A percentile compares a stretch with the other conserved stretches of the same genome.
Evolutionary conservation across 345 rosid species (phyloP).

Genomic region (Ceriops tagal): DNA sequence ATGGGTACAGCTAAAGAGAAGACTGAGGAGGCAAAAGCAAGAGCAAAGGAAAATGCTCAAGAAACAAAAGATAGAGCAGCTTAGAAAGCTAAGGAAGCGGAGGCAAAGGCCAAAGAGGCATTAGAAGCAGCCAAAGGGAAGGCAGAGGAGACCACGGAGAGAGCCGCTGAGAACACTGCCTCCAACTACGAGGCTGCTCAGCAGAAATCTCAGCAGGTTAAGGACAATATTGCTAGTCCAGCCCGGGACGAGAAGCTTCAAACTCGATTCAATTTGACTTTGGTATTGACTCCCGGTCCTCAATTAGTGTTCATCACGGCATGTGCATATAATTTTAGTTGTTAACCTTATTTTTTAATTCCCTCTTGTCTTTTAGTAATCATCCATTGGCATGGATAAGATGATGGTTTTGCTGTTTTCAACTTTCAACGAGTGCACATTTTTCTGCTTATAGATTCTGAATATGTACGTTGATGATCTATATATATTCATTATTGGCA

Average conservation of each 20-base stretch:
- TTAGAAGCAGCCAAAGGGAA: conserved; percentile 22
- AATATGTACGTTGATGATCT: too few relatives aligned
- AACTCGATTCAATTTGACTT: neutral
- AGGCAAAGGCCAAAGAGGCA: conserved; percentile 16
- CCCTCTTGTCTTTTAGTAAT: too few relatives aligned
- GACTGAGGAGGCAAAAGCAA: conserved; percentile 15
- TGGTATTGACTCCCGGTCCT: too few relatives aligned
- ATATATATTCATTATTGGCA: too few relatives aligned
- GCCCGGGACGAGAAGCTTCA: conserved; percentile 29
- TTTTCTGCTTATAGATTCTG: too few relatives aligned
- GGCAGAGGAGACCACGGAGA: conserved; percentile 10
- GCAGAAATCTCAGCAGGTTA: conserved; percentile 18
- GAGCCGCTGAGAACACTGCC: conserved; percentile 10
- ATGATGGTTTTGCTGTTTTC: too few relatives aligned
- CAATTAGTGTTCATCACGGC: neutral
- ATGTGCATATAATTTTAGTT: too few relatives aligned
- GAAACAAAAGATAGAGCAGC: conserved; percentile 25
- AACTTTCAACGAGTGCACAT: too few relatives aligned
- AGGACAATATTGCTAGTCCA: conserved; percentile 2
- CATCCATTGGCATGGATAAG: too few relatives aligned
- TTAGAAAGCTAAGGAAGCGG: conserved; percentile 16
- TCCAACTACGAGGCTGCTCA: conserved; percentile 25
- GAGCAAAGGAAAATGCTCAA: conserved; percentile 8
- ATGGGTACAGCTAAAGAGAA: conserved; percentile 27
- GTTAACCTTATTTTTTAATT: too few relatives aligned